Evolutionary conservation across 148 eudicot genomes (phyloP).

Genomic region (Amaranthus palmeri): DNA sequence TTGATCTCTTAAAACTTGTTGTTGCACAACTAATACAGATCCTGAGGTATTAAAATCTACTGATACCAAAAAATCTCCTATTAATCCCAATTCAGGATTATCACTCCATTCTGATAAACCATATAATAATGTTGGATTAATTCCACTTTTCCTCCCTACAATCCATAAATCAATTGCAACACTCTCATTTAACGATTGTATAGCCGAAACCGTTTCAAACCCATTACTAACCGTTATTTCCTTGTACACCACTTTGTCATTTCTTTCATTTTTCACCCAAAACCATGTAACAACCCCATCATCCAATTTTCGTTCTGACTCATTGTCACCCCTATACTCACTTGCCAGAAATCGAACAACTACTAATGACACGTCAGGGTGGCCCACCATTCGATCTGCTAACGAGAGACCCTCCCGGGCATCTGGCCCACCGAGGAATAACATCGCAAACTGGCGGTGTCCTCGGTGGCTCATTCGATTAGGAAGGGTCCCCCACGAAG

Average conservation of each 20-base stretch:
- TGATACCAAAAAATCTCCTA: slow-evolving; percentile 69
- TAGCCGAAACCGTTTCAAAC: slow-evolving; percentile 53
- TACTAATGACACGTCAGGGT: slow-evolving; percentile 35
- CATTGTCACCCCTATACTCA: slow-evolving; percentile 40
- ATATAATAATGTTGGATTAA: slow-evolving; percentile 45
- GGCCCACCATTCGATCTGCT: slow-evolving; percentile 58
- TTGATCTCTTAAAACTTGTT: slow-evolving; percentile 65
- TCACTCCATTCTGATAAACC: slow-evolving; percentile 70
- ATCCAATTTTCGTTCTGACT: slow-evolving; percentile 70
- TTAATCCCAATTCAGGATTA: slow-evolving; percentile 54
- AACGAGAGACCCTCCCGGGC: slow-evolving; percentile 63
- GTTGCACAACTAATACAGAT: slow-evolving; percentile 77
- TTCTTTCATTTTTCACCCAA: slow-evolving; percentile 83
- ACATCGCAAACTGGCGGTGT: slow-evolving; percentile 43
- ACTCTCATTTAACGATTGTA: slow-evolving; percentile 42
- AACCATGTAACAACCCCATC: slow-evolving; percentile 84
- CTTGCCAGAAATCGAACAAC: slow-evolving; percentile 58
- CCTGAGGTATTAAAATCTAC: slow-evolving; percentile 40
- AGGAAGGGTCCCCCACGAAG: neutral
- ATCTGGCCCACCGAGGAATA: slow-evolving; percentile 83
- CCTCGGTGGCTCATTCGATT: neutral
- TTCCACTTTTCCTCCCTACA: slow-evolving; percentile 64
- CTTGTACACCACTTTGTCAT: slow-evolving; percentile 47
- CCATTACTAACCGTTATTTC: slow-evolving; percentile 75
- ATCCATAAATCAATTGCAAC: slow-evolving; percentile 59